A percentile compares a stretch with the other conserved stretches of the same genome.
These are phyloP conservation scores for Ascochyta koolunga DNA, from an alignment of 2,329 filamentous ascomycete species.

Conservation along the genomic window DNA sequence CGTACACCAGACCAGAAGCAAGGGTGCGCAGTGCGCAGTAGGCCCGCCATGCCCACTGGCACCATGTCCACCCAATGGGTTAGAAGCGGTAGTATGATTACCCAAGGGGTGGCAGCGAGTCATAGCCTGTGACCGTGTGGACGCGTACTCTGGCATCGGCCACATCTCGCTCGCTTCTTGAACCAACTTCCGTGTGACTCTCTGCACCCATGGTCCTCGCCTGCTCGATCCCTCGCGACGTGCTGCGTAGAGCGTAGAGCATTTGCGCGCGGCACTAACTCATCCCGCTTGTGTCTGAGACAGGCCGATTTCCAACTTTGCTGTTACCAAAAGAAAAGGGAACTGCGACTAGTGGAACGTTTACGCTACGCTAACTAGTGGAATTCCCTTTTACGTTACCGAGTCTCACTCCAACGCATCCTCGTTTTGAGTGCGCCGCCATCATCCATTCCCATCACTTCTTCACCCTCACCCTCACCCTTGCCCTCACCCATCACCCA, in stretches of 20 bases:
- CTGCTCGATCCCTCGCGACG: conserved; percentile 1
- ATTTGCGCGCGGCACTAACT: conserved; percentile 6
- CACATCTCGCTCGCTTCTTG: conserved; percentile 22
- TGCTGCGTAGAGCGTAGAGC: conserved; percentile 8
- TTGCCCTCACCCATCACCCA: not conserved
- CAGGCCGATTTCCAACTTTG: conserved; percentile 29
- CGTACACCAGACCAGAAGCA: conserved; percentile 35
- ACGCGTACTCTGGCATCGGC: conserved; percentile 33
- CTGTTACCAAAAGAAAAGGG: conserved; percentile 33
- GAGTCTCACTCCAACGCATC: conserved; percentile 28
- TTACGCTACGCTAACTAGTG: conserved; percentile 27
- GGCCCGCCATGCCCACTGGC: conserved; percentile 22
- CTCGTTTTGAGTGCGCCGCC: conserved; percentile 30
- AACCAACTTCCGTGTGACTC: conserved; percentile 20
- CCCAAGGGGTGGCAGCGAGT: conserved; percentile 33
- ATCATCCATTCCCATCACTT: conserved; percentile 21
- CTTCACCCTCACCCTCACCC: not conserved
- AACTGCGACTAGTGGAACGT: conserved; percentile 17
- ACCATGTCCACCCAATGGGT: conserved; percentile 30
- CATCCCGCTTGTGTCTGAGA: conserved; percentile 28
- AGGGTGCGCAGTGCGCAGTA: conserved; percentile 22
- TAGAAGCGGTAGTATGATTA: conserved; percentile 35
- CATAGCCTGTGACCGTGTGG: conserved; percentile 22
- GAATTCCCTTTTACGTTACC: conserved; percentile 39
- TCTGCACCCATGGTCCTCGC: conserved; percentile 21